Base-by-base conservation (phyloP, 805 yeast species). In the Clavispora vitiphila region DNA sequence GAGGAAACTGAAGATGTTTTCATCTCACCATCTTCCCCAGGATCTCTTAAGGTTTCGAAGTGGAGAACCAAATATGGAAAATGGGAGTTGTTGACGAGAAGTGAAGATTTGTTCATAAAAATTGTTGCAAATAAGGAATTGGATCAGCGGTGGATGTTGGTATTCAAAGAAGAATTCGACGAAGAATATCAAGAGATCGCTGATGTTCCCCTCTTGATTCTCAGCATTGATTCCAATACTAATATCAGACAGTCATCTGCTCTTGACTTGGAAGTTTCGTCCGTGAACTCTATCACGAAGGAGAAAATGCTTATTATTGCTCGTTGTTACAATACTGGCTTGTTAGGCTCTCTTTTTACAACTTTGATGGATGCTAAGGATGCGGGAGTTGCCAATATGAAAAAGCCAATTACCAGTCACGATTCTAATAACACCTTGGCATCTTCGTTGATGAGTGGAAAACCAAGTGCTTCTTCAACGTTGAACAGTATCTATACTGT, bases 61-160 rank as follows among this genome's bases (percentile, higher is more conserved):
- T 69, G 75, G 75, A 69, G 66, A 46, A 51, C 57, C 29, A 60
- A 60, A 26, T 62, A 57, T 34, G 75, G 73, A 2, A 68, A 67
- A 42, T 69, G 74, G 74, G 74, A 69, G 49, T 61, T 69, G 69
- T 41, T 69, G 37, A 67, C 74, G 0, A 50, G 61, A 9, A 60
- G 55, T 40, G 71, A 67, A 27, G 61, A 53, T 23, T 44, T 69
- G 2, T 69, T 67, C 46, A 41, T 64, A 29, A 69, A 68, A 47
- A 58, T 69, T n/a, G 71, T 58, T 5, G 64, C 61, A 12, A 67
- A 67, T 48, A 61, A 67, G 41, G 58, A 58, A n/a, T 39, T 54
- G 35, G 49, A 53, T 37, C 55, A 58, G 47, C 52, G 65, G 34
- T 69, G 74, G 74, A 42, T 69, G 38, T 53, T 69, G 35, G 55